Conservation (phyloP, 2,329 filamentous ascomycete species). For the Nothophaeocryptopus gaeumannii region DNA sequence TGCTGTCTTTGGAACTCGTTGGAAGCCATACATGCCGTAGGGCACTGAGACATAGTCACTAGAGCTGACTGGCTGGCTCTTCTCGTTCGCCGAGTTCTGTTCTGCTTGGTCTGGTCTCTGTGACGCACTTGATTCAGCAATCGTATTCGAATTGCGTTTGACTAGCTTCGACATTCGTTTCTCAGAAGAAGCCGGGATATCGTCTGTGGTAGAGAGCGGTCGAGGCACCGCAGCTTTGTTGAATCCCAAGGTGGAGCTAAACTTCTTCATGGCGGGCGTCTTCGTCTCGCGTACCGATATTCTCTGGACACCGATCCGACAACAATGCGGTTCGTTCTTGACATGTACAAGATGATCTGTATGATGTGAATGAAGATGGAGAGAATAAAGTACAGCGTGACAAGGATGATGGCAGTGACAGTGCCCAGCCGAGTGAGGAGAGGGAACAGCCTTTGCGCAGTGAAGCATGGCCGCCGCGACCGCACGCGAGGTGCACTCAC, state of each 20-base stretch:
- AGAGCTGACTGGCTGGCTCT: background rate
- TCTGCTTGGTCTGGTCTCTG: background rate
- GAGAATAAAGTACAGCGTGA: background rate
- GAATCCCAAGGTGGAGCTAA: constrained; percentile 1
- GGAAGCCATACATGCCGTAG: constrained; percentile 11
- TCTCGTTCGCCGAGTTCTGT: background rate
- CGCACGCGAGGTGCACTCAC: constrained; percentile 4
- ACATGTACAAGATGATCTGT: background rate
- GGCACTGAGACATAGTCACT: constrained; percentile 4
- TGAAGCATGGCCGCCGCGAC: constrained; percentile 5
- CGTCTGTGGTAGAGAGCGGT: too few relatives aligned
- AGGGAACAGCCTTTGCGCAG: constrained; percentile 6
- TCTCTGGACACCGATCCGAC: constrained; percentile 9
- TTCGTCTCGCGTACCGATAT: constrained; percentile 6
- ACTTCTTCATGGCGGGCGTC: constrained; percentile 12
- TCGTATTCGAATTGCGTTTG: background rate
- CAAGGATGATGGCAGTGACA: constrained; percentile 1
- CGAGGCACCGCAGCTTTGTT: too few relatives aligned
- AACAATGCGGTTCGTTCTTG: constrained; percentile 2
- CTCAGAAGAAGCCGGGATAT: too few relatives aligned
- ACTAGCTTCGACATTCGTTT: background rate
- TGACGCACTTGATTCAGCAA: background rate
- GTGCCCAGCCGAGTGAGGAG: background rate
- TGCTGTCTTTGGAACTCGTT: constrained; percentile 1
- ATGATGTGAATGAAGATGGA: background rate